These are phyloP conservation scores for Paxillus ammoniavirescens DNA, from an alignment of 768 basidiomycete species.

Conservation along the genomic window DNA sequence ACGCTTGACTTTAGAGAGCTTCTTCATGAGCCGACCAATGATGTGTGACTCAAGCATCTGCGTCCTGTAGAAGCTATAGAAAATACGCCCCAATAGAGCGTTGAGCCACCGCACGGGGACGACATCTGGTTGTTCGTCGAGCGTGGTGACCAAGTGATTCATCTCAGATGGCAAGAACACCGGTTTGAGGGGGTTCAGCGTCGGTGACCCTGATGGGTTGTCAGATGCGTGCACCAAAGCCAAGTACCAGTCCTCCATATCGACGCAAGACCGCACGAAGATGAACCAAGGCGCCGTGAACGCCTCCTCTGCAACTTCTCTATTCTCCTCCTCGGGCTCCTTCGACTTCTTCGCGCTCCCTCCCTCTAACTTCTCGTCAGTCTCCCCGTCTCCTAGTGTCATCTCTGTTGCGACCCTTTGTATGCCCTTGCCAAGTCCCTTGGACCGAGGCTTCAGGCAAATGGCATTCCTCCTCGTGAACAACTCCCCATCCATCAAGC, in stretches of 20 bases:
- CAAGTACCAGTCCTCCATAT: slow-evolving; percentile 98
- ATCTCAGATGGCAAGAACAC: slow-evolving; percentile 81
- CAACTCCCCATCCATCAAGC: slow-evolving; percentile 81
- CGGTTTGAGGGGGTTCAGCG: slow-evolving; percentile 54
- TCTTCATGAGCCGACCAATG: slow-evolving; percentile 88
- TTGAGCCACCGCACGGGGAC: slow-evolving; percentile 99
- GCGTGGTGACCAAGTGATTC: slow-evolving; percentile 73
- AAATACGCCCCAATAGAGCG: slow-evolving; percentile 87
- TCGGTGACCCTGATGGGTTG: slow-evolving; percentile 59
- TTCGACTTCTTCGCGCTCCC: slow-evolving; percentile 41
- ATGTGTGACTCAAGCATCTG: slow-evolving; percentile 79
- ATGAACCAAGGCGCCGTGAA: slow-evolving; percentile 84
- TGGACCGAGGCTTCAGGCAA: slow-evolving; percentile 58
- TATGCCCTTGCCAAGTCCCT: slow-evolving; percentile 34
- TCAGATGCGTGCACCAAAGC: slow-evolving; percentile 74
- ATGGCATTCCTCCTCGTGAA: slow-evolving; percentile 91
- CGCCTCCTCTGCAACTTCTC: slow-evolving; percentile 47
- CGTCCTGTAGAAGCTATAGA: slow-evolving; percentile 90
- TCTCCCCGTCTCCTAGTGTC: slow-evolving; percentile 30
- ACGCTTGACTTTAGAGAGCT: slow-evolving; percentile 86
- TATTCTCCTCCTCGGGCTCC: slow-evolving; percentile 34
- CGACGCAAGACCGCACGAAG: slow-evolving; percentile 81
- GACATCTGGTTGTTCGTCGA: slow-evolving; percentile 93
- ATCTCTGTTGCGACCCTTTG: slow-evolving; percentile 56
- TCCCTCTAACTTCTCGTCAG: slow-evolving; percentile 37